These are phyloP conservation scores for Anacardium occidentale DNA, from an alignment of 345 rosid genomes.

Conservation along the genomic window DNA sequence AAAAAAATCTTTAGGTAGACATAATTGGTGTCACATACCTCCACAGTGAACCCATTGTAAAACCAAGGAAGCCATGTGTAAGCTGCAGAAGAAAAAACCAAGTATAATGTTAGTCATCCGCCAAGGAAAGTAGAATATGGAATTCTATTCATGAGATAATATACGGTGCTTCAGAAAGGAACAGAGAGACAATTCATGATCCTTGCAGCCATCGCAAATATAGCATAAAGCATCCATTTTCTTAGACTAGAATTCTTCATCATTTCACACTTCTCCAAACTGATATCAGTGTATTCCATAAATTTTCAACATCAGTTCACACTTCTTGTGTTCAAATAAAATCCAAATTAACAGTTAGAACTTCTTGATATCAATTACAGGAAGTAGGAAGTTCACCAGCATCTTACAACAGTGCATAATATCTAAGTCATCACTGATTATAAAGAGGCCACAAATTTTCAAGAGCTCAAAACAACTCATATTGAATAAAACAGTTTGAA, in stretches of 20 bases:
- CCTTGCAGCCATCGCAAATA: not conserved
- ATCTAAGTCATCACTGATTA: not conserved
- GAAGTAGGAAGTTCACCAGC: not conserved
- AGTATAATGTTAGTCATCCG: not conserved
- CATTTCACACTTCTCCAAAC: not conserved
- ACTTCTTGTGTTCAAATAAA: no score
- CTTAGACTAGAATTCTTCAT: not conserved
- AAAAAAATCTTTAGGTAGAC: not conserved
- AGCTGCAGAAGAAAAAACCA: conserved; percentile 46
- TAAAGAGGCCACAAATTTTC: not conserved
- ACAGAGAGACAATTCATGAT: not conserved
- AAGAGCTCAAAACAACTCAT: not conserved
- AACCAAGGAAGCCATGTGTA: conserved; percentile 82
- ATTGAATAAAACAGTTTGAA: not conserved
- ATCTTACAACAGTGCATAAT: not conserved
- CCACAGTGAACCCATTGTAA: conserved; percentile 82
- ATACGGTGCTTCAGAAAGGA: not conserved
- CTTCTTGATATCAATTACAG: not conserved
- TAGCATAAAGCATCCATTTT: not conserved
- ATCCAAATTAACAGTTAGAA: not conserved
- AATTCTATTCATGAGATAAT: not conserved
- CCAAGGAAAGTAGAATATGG: not conserved
- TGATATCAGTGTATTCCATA: not conserved
- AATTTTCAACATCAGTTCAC: no score
- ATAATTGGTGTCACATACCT: conserved; percentile 43